Conservation (phyloP, 345 rosid species). For the Moringa oleifera region DNA sequence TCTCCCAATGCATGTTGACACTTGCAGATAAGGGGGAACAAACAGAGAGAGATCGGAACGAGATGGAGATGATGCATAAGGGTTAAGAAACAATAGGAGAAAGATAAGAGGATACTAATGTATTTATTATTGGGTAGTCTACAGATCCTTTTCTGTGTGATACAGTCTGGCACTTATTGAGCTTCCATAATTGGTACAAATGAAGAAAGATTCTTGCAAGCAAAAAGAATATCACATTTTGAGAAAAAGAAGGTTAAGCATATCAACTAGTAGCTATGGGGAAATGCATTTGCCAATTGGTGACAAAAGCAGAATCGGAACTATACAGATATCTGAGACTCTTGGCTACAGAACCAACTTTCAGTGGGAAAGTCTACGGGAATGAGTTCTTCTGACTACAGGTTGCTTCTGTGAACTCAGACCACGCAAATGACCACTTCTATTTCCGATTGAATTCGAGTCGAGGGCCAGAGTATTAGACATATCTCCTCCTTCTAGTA, state of each 20-base stretch:
- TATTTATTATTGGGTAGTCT: too few relatives aligned
- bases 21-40: too few relatives aligned
- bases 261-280: not conserved
- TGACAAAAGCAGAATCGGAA: not conserved
- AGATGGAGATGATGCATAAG: too few relatives aligned
- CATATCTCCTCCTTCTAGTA: constrained; percentile 48
- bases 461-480: constrained; percentile 32
- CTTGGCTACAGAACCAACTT: not conserved
- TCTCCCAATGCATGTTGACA: too few relatives aligned
- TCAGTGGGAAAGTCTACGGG: constrained; percentile 39
- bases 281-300: not conserved
- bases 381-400: constrained; percentile 26
- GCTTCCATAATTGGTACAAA: too few relatives aligned
- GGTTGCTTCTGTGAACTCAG: constrained; percentile 21
- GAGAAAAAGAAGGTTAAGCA: not conserved
- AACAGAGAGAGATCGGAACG: too few relatives aligned
- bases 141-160: too few relatives aligned
- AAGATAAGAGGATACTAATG: too few relatives aligned
- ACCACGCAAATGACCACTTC: constrained; percentile 51
- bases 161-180: too few relatives aligned
- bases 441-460: constrained; percentile 39
- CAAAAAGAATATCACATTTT: too few relatives aligned
- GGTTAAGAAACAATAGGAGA: too few relatives aligned
- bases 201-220: too few relatives aligned
- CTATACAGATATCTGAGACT: not conserved